Base-by-base conservation (phyloP, 75 land plant species). In the Pinus albicaulis region DNA sequence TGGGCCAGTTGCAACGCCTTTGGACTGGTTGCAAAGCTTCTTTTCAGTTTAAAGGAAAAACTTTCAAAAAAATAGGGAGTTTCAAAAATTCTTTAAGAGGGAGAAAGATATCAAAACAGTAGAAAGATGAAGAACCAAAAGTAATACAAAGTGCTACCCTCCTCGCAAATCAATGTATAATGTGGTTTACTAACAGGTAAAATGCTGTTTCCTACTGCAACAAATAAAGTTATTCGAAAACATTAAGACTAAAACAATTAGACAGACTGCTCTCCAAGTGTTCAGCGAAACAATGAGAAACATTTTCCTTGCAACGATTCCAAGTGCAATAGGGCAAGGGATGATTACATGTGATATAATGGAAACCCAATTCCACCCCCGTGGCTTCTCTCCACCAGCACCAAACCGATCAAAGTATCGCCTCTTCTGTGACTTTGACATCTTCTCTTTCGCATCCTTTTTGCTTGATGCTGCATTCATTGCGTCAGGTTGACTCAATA, bases 321-420 rank as follows among this genome's bases (percentile, higher is more conserved):
- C 26, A 73, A 8, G 60, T 23, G 28, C 17, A 44, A 78, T 25
- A 57, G 56, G 31, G 70, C 10, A 62, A 41, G 25, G 56, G 82
- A 36, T 24, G 73, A 59, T 70, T 76, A 84, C 85, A 57, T 84
- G 85, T 25, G 85, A 84, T 55, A 80, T 82, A 4, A 84, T 84
- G 48, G 82, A 82, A 56, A 83, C 85, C 85, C 85, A 83, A 57
- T 83, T 76, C 85, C 85, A 83, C 41, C 85, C 85, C 5, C 85
- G 78, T 36, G 85, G 85, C 28, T 83, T 83, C 74, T 83, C 85
- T 38, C 80, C 48, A 44, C 71, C 41, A 17, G 85, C 85, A 52
- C 82, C 85, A 65, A 76, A 84, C 22, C 77, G 77, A 74, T 84
- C 85, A 57, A 80, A 84, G 53, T 76, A 82, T 23, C 85, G 76